These are phyloP conservation scores for Lanmaoa pseudosensibilis DNA, from an alignment of 768 basidiomycete species.

Conservation along the genomic window DNA sequence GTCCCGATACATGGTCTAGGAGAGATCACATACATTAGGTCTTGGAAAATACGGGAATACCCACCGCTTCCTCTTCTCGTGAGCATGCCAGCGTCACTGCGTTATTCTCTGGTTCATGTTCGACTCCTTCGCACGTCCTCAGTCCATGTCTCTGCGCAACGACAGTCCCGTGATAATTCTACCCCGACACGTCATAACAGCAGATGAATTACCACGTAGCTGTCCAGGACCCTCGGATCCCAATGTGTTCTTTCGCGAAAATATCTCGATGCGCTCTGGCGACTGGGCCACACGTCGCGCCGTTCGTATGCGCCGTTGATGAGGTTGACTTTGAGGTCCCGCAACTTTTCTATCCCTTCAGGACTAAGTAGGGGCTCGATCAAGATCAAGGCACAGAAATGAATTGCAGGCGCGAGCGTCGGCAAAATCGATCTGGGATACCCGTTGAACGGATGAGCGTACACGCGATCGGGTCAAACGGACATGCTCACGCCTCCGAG, in stretches of 20 bases:
- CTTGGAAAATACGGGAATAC: constrained; percentile 17
- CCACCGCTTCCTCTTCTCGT: constrained; percentile 61
- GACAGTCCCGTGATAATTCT: not conserved
- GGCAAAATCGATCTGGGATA: constrained; percentile 53
- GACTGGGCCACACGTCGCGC: constrained; percentile 51
- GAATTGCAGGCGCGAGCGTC: constrained; percentile 41
- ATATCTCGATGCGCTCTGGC: constrained; percentile 40
- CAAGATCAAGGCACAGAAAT: constrained; percentile 54
- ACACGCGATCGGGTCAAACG: constrained; percentile 14
- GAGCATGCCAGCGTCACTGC: constrained; percentile 57
- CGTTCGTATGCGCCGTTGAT: constrained; percentile 51
- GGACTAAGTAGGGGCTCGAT: constrained; percentile 67
- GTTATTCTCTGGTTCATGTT: constrained; percentile 27
- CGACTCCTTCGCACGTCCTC: constrained; percentile 35
- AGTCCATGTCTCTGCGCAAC: constrained; percentile 47
- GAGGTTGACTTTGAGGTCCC: constrained; percentile 41
- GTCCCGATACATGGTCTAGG: constrained; percentile 65
- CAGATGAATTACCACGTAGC: constrained; percentile 49
- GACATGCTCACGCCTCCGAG: constrained; percentile 67
- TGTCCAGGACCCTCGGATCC: constrained; percentile 52
- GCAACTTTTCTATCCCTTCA: constrained; percentile 43
- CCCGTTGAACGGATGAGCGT: not conserved
- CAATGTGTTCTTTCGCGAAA: constrained; percentile 44
- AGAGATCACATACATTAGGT: not conserved
- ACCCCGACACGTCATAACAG: not conserved